Evolutionary conservation across 768 basidiomycete genomes (phyloP), one percentile per base, ranked within the genome.

Genomic region (Phylloporus arenicola): DNA sequence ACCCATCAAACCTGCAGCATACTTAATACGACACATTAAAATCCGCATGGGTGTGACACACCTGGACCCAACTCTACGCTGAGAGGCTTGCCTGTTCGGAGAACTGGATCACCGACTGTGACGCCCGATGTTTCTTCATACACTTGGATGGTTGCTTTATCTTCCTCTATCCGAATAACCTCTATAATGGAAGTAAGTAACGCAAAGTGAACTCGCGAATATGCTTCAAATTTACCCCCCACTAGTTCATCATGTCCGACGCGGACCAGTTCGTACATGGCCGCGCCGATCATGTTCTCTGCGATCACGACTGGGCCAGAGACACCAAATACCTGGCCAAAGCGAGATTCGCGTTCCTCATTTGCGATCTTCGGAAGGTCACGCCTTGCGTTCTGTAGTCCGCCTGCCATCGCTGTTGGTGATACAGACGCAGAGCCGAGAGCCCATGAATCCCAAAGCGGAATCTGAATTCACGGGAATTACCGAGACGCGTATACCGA

Each of bases 71-170:
- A 80, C 69, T 99, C 96, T 51, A 98, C 96, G 67, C 90, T 92
- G 49, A 99, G 81, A 27, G 96, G 96, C 69, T 99, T 99, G 41
- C 95, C 96, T 25, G 96, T 99, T 49, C 95, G 81, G 64, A 99
- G 72, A 16, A 99, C 96, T 43, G 96, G 96, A 74, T 99, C 96
- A 25, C 96, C 96, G 46, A 98, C 94, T 6, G 95, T 97, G 37
- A 99, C 96, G 47, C 96, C 96, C 38, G 95, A 96, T 6, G 95
- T 98, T 75, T 99, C 96, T 70, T 99, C 96, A 64, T 99, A 98
- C 10, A 99, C 96, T 70, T 99, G 96, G 54, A 99, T 97, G 12
- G 96, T 98, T 38, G 90, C 90, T 73, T 96, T 95, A 73, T 99
- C 96, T 54, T 84, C 84, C 59, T 98, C 96, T 72, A 99, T 97